These are phyloP conservation scores for Cercospora sesami DNA, from an alignment of 2,329 filamentous ascomycete species.

Conservation along the genomic window DNA sequence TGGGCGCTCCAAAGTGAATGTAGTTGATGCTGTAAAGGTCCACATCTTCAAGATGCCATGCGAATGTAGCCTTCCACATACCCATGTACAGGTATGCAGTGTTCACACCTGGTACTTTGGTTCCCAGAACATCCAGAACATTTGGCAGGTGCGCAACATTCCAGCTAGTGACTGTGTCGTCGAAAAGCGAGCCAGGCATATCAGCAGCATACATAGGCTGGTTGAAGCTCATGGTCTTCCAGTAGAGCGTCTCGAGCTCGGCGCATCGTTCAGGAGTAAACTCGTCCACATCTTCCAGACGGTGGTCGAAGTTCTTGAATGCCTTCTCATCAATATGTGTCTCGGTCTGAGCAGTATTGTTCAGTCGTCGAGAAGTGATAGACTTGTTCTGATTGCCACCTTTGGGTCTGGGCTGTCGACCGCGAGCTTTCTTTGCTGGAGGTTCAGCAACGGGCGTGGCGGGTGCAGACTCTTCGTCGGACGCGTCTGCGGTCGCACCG, in stretches of 20 bases:
- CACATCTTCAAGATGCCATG: constrained; percentile 97
- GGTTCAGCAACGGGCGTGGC: constrained; percentile 41
- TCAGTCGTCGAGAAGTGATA: constrained; percentile 82
- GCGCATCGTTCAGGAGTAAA: constrained; percentile 90
- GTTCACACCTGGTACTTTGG: constrained; percentile 95
- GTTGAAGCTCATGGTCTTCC: constrained; percentile 95
- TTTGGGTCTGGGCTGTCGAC: constrained; percentile 55
- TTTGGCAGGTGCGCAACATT: constrained; percentile 95
- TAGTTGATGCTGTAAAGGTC: constrained; percentile 99
- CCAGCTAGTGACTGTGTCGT: constrained; percentile 80
- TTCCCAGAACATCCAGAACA: constrained; percentile 86
- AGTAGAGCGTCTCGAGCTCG: constrained; percentile 91
- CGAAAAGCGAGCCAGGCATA: constrained; percentile 91
- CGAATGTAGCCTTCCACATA: constrained; percentile 99
- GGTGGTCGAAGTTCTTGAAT: constrained; percentile 89
- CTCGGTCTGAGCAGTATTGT: constrained; percentile 74
- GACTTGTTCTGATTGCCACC: constrained; percentile 61
- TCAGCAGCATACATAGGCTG: constrained; percentile 94
- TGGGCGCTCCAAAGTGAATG: constrained; percentile 95
- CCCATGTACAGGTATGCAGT: constrained; percentile 96
- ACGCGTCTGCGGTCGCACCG: constrained; percentile 37
- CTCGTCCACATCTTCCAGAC: constrained; percentile 77
- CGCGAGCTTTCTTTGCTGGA: constrained; percentile 54
- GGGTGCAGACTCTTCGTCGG: constrained; percentile 33
- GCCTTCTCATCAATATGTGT: constrained; percentile 84